These are phyloP conservation scores for Ogataea degrootiae DNA, from an alignment of 805 yeast species.

Conservation along the genomic window DNA sequence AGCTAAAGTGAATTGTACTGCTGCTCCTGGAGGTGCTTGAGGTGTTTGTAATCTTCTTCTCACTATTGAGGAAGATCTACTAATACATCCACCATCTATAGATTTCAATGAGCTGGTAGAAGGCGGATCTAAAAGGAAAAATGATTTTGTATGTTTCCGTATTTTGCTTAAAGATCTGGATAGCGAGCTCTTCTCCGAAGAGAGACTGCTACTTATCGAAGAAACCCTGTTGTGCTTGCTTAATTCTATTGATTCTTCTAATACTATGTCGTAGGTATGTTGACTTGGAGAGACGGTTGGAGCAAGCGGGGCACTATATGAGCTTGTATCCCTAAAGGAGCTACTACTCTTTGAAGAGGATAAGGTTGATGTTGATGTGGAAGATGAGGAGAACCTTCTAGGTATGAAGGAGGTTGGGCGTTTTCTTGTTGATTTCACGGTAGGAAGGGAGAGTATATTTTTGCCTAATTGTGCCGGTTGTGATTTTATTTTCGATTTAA, in stretches of 20 bases:
- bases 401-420: too few species aligned
- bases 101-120: conserved; percentile 4
- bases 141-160: conserved; percentile 13
- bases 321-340: too few species aligned
- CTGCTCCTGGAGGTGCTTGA: conserved; percentile 3
- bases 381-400: too few species aligned
- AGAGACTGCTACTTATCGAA: background rate
- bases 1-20: conserved; percentile 8
- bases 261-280: background rate
- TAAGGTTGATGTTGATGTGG: too few species aligned
- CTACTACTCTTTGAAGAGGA: too few species aligned
- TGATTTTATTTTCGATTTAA: conserved; percentile 16
- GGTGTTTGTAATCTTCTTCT: background rate
- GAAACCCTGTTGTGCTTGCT: background rate
- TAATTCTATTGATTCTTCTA: background rate
- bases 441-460: too few species aligned
- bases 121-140: conserved; percentile 14
- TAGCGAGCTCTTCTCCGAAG: conserved; percentile 8
- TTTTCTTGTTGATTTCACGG: too few species aligned
- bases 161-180: conserved; percentile 10
- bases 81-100: background rate
- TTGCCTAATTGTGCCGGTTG: background rate
- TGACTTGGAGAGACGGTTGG: too few species aligned
- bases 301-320: too few species aligned
- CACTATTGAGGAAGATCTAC: background rate